phyloP scores from a whole-genome alignment of 1,139 yeast genomes.

The Spathaspora sp. region DNA sequence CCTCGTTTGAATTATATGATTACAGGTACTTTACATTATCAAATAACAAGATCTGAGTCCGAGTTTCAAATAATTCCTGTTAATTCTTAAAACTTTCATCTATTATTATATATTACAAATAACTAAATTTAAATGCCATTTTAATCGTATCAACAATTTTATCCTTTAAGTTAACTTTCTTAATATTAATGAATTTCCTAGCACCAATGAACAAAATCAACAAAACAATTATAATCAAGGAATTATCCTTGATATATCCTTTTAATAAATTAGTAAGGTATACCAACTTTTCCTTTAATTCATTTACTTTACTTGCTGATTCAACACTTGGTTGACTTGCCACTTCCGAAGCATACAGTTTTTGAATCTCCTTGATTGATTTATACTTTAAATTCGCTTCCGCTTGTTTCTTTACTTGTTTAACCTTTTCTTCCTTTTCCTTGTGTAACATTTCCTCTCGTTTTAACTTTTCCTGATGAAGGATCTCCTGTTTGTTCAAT shows the following conservation, averaged over 20 bases:
- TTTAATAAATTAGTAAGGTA: constrained; percentile 20
- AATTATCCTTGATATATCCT: constrained; percentile 28
- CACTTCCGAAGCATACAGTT: constrained; percentile 12
- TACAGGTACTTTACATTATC: not conserved
- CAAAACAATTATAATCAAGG: constrained; percentile 26
- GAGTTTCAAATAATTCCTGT: not conserved
- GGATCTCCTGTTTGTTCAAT: constrained; percentile 16
- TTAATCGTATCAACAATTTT: constrained; percentile 36
- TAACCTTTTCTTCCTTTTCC: constrained; percentile 17
- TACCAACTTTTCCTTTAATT: constrained; percentile 14
- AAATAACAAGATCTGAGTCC: not conserved
- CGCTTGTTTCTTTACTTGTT: constrained; percentile 24
- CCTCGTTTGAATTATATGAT: too few relatives aligned
- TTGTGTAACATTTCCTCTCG: constrained; percentile 20
- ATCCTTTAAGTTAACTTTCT: constrained; percentile 29
- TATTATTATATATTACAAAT: constrained; percentile 20
- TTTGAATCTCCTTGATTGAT: constrained; percentile 30
- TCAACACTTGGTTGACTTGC: not conserved
- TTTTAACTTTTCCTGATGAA: constrained; percentile 21
- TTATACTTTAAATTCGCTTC: constrained; percentile 33
- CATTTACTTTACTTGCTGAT: constrained; percentile 6
- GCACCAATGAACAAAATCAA: constrained; percentile 23
- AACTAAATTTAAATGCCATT: constrained; percentile 49
- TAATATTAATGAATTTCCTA: constrained; percentile 22
- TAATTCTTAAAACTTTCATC: not conserved